A percentile compares a stretch with the other conserved stretches of the same genome.
Evolutionary conservation across 75 land plant genomes (phyloP).

Genomic region (Sequoia sempervirens): DNA sequence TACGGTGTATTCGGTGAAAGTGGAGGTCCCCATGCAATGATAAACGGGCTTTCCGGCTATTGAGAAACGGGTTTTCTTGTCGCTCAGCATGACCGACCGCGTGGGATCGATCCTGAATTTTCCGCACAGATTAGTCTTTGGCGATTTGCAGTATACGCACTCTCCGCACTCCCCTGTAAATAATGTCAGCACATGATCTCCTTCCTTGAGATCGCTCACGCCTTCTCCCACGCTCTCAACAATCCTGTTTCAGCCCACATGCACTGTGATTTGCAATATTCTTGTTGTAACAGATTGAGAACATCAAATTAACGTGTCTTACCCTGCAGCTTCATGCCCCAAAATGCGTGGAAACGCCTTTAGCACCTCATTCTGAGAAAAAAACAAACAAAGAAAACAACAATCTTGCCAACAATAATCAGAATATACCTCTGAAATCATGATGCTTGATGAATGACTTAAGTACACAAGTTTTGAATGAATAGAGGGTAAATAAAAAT

Average conservation of each 20-base stretch:
- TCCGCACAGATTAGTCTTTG: constrained; percentile 28
- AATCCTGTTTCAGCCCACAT: constrained; percentile 23
- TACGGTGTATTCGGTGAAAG: constrained; percentile 38
- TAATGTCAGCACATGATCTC: constrained; percentile 54
- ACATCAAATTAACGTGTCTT: not conserved
- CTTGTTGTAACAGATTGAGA: not conserved
- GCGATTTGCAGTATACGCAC: constrained; percentile 46
- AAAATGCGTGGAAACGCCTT: constrained; percentile 67
- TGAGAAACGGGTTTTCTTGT: constrained; percentile 38
- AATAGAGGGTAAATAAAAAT: not conserved
- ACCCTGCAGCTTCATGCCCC: constrained; percentile 93
- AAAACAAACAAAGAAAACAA: no score
- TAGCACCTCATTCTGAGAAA: constrained; percentile 27
- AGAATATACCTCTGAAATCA: not conserved
- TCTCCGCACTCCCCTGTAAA: constrained; percentile 52
- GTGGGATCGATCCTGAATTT: constrained; percentile 33
- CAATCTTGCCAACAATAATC: no score
- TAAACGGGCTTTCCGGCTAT: constrained; percentile 13
- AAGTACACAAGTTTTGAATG: no score
- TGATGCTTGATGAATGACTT: not conserved
- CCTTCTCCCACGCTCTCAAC: constrained; percentile 75
- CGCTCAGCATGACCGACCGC: constrained; percentile 38
- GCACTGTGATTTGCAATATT: not conserved
- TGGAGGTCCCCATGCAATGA: constrained; percentile 22
- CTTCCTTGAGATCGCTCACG: constrained; percentile 42